Base-by-base conservation (phyloP, 768 basidiomycete species). In the Panaeolus papilionaceus region DNA sequence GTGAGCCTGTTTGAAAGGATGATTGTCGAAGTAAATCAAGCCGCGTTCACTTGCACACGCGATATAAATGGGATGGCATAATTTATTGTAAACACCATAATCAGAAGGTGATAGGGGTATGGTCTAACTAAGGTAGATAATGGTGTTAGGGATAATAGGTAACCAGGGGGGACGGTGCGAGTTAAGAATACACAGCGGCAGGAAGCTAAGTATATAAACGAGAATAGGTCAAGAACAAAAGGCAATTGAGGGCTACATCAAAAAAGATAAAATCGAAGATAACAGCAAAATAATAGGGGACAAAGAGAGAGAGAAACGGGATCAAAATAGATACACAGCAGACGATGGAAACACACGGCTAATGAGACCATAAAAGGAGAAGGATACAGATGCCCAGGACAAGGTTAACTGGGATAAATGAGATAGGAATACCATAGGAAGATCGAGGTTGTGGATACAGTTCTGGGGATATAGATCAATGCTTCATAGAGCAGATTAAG, bases 401-500 rank as follows among this genome's bases (percentile, higher is more conserved):
- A 38, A 64, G 47, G 33, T n/a, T 38, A 38, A 23, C 40, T 68
- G 45, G 47, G 47, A 64, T 42, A 61, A 33, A 40, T 28, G 42
- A 65, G 51, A 45, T 62, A 61, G 49, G 44, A 47, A 71, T 71
- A 68, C 62, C 61, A 18, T 47, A 64, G 62, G 47, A 49, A 62
- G 64, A 65, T 64, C 37, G 65, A 63, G 47, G 49, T 47, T 70
- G 67, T 28, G 72, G 69, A 74, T 74, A 74, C 73, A 74, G 65
- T 69, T 71, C 73, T 74, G 73, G 71, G 69, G 71, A 71, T 71
- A 71, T 71, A 69, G 47, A 70, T 74, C 71, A 61, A 72, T 70
- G 73, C 72, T 69, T 54, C 64, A 40, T 63, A 38, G 64, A 73
- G 71, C 68, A 71, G 68, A 75, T 74, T 70, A 70, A 69, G 69